A percentile compares a stretch with the other conserved stretches of the same genome.
Evolutionary conservation across 164 flowering plant species (phyloP).

Genomic region (Aristolochia californica): DNA sequence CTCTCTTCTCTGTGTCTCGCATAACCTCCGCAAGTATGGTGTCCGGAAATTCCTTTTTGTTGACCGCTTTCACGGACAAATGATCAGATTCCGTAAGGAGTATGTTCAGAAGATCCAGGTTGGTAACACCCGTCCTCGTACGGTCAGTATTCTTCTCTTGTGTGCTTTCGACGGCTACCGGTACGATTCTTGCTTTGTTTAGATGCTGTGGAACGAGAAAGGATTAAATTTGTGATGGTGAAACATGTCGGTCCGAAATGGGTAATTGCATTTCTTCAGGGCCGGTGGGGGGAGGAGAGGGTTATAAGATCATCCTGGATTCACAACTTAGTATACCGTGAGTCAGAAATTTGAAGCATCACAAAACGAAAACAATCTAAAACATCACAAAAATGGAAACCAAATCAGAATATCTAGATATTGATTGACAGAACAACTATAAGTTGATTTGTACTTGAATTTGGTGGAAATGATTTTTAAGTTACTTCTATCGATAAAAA

Average conservation of each 20-base stretch:
- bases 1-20: slow-evolving; percentile 59
- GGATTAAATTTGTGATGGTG: neutral
- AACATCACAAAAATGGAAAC: neutral
- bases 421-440: neutral
- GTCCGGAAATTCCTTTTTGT: slow-evolving; percentile 71
- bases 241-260: too few relatives aligned
- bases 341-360: too few relatives aligned
- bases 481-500: too few relatives aligned
- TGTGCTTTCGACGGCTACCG: too few relatives aligned
- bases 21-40: slow-evolving; percentile 63
- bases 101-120: slow-evolving; percentile 58
- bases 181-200: neutral
- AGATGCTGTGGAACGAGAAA: neutral
- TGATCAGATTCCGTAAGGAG: slow-evolving; percentile 29
- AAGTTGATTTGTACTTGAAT: neutral
- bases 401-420: neutral
- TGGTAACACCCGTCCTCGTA: neutral
- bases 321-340: too few relatives aligned
- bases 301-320: too few relatives aligned
- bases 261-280: too few relatives aligned
- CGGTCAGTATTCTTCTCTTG: neutral
- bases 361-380: neutral
- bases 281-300: too few relatives aligned
- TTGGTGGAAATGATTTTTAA: neutral
- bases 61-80: slow-evolving; percentile 47